Evolutionary conservation across 164 flowering plant genomes (phyloP).

Genomic region (Litsea cubeba): DNA sequence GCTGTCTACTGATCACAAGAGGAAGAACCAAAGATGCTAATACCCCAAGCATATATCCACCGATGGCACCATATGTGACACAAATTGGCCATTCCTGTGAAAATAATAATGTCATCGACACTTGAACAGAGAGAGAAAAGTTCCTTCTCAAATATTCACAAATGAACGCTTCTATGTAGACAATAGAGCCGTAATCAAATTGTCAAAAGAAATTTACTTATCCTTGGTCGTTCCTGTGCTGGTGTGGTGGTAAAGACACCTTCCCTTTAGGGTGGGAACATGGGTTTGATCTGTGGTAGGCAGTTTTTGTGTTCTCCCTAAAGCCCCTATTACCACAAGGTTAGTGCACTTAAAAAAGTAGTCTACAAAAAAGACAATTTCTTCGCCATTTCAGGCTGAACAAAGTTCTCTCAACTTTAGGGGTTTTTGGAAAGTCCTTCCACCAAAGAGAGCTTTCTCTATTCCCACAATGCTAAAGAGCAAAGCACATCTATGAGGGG

Average conservation of each 20-base stretch:
- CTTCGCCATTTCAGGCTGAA: background rate
- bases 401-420: background rate
- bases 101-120: background rate
- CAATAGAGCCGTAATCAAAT: background rate
- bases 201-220: too few relatives aligned
- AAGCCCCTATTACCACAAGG: too few relatives aligned
- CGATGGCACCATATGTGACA: constrained; percentile 75
- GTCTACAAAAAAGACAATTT: too few relatives aligned
- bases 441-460: background rate
- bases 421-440: background rate
- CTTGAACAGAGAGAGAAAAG: background rate
- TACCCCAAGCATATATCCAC: constrained; percentile 57
- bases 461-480: background rate
- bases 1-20: constrained; percentile 15
- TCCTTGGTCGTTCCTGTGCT: background rate
- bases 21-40: constrained; percentile 38
- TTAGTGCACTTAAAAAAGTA: too few relatives aligned
- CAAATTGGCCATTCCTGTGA: constrained; percentile 93
- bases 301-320: too few relatives aligned
- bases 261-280: too few relatives aligned
- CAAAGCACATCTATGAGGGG: background rate
- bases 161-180: background rate
- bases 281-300: too few relatives aligned
- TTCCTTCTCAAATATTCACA: background rate
- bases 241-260: too few relatives aligned